These are phyloP conservation scores for Platismatia glauca DNA, from an alignment of 495 filamentous ascomycete species.

Conservation along the genomic window DNA sequence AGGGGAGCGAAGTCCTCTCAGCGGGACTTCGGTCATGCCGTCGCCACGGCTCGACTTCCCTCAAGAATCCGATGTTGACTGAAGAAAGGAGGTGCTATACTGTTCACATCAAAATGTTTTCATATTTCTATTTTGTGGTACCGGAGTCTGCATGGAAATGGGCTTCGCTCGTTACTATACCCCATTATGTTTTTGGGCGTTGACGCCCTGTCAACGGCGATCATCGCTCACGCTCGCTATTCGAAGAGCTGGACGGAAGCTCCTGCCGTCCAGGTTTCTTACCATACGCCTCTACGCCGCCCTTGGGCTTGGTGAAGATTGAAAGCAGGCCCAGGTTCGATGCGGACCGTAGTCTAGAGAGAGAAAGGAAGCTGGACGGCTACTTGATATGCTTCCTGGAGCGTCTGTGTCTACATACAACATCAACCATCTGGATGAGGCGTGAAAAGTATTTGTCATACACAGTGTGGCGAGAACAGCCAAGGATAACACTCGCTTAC, in stretches of 20 bases:
- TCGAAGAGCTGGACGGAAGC: neutral
- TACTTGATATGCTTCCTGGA: neutral
- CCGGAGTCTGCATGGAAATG: slow-evolving; percentile 13
- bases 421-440: neutral
- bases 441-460: neutral
- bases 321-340: neutral
- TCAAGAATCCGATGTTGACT: slow-evolving; percentile 20
- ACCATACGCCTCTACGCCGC: too few relatives aligned
- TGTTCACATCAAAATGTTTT: slow-evolving; percentile 12
- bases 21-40: slow-evolving; percentile 9
- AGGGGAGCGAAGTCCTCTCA: slow-evolving; percentile 22
- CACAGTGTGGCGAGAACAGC: neutral
- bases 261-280: neutral
- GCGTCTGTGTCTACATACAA: neutral
- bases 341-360: neutral
- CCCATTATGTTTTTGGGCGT: slow-evolving; percentile 11
- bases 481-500: neutral
- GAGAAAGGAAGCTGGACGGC: neutral
- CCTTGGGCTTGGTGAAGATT: neutral
- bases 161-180: slow-evolving; percentile 19
- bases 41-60: slow-evolving; percentile 9
- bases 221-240: slow-evolving; percentile 1
- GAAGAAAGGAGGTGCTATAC: slow-evolving; percentile 9
- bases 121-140: slow-evolving; percentile 4
- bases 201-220: neutral